Evolutionary conservation across 1,284 basidiomycete genomes (phyloP).

Genomic region (Papiliotrema flavescens): DNA sequence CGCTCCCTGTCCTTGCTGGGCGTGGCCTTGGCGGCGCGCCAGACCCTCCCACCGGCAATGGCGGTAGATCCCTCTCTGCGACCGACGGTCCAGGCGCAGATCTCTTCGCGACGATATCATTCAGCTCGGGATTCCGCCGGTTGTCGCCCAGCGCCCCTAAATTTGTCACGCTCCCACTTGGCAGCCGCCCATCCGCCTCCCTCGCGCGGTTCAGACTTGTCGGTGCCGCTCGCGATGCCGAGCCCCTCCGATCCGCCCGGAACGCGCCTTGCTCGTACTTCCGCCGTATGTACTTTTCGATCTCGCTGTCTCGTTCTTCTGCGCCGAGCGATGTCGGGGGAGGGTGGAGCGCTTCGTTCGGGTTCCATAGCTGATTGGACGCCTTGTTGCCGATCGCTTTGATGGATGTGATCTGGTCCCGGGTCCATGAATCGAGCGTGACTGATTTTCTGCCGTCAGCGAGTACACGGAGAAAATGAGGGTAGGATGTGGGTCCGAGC

Average conservation of each 20-base stretch:
- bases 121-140: constrained; percentile 30
- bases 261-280: constrained; percentile 48
- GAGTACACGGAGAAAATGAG: not conserved
- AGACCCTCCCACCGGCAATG: constrained; percentile 14
- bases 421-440: constrained; percentile 48
- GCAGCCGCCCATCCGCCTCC: constrained; percentile 20
- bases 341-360: constrained; percentile 40
- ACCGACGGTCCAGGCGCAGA: not conserved
- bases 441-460: constrained; percentile 37
- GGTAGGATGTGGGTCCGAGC: not conserved
- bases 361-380: constrained; percentile 44
- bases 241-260: constrained; percentile 8
- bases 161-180: constrained; percentile 1
- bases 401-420: constrained; percentile 43
- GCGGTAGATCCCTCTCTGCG: constrained; percentile 29
- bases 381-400: constrained; percentile 38
- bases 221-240: constrained; percentile 7
- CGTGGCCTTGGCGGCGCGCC: constrained; percentile 2
- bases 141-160: constrained; percentile 8
- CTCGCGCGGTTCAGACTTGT: constrained; percentile 32
- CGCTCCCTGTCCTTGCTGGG: constrained; percentile 2
- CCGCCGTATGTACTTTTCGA: constrained; percentile 44
- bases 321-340: constrained; percentile 33
- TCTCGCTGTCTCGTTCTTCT: constrained; percentile 44
- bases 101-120: constrained; percentile 18